phyloP scores from a whole-genome alignment of 805 yeast genomes.

The Hanseniaspora osmophila region DNA sequence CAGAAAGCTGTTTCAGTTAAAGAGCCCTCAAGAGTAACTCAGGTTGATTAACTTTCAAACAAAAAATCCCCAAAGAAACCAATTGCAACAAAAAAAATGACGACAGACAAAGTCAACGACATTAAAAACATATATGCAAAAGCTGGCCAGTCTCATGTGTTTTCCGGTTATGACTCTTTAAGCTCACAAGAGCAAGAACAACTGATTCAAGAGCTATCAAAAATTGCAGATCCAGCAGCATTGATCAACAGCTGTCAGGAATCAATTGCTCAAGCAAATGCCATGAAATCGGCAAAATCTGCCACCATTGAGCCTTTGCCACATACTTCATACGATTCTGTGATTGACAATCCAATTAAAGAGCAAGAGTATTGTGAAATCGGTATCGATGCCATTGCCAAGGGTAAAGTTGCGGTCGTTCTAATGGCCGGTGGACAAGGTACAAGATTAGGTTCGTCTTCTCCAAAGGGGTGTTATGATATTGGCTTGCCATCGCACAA shows the following conservation, averaged over 20 bases:
- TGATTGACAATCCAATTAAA: conserved; percentile 20
- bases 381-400: conserved; percentile 58
- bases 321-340: conserved; percentile 36
- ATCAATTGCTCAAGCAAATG: conserved; percentile 27
- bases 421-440: conserved; percentile 99
- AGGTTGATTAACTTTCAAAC: too few species aligned
- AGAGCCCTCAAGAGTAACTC: too few species aligned
- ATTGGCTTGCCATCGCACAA: conserved; percentile 74
- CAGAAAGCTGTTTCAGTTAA: too few species aligned
- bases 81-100: too few species aligned
- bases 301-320: conserved; percentile 37
- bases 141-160: conserved; percentile 43
- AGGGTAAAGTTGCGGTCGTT: conserved; percentile 72
- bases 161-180: conserved; percentile 32
- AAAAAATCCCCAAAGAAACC: too few species aligned
- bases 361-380: conserved; percentile 29
- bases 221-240: conserved; percentile 18
- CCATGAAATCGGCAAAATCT: not conserved
- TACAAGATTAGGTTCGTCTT: conserved; percentile 76
- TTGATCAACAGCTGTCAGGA: conserved; percentile 25
- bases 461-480: conserved; percentile 90
- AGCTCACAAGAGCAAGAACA: conserved; percentile 21
- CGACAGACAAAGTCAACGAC: not conserved
- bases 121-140: conserved; percentile 18
- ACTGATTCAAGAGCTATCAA: conserved; percentile 29